Percentiles rank a stretch among this genome's conserved stretches.
Evolutionary conservation across 768 basidiomycete species (phyloP).

Genomic region (Pisolithus tinctorius): DNA sequence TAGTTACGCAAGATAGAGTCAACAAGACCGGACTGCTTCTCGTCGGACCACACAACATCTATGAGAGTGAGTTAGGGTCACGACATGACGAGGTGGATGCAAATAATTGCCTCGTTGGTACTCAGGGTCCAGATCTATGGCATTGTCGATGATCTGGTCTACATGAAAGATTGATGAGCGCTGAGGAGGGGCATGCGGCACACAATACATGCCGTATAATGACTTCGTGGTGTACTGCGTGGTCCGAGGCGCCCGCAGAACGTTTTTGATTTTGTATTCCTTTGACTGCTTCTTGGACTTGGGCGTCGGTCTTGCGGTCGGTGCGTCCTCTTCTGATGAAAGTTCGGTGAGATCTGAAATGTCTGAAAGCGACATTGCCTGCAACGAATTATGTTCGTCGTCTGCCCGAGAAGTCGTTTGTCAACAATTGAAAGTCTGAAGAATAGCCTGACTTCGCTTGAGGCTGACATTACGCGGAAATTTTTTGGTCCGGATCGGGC

Average conservation of each 20-base stretch:
- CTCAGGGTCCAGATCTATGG: slow-evolving; percentile 54
- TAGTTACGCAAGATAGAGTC: slow-evolving; percentile 61
- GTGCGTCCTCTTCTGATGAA: slow-evolving; percentile 31
- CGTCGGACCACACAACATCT: slow-evolving; percentile 63
- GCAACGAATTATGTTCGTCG: neutral
- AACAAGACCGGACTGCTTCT: slow-evolving; percentile 54
- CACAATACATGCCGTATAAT: slow-evolving; percentile 33
- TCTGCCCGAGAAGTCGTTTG: neutral
- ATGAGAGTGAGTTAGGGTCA: neutral
- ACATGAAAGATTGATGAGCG: neutral
- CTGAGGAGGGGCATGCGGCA: neutral
- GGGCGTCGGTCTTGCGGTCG: slow-evolving; percentile 17
- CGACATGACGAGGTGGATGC: neutral
- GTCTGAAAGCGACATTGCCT: slow-evolving; percentile 32
- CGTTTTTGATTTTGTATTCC: slow-evolving; percentile 26
- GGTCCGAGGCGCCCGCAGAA: slow-evolving; percentile 33
- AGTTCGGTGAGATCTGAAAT: slow-evolving; percentile 44
- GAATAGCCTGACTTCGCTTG: too few species aligned
- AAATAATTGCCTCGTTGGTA: slow-evolving; percentile 50
- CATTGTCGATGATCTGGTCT: slow-evolving; percentile 43
- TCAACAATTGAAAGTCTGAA: neutral
- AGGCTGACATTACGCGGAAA: neutral
- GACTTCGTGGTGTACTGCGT: slow-evolving; percentile 36
- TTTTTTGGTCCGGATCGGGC: neutral
- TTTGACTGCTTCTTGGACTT: slow-evolving; percentile 17